Evolutionary conservation across 2,329 filamentous ascomycete species (phyloP).

Genomic region (Colletotrichum magnum): DNA sequence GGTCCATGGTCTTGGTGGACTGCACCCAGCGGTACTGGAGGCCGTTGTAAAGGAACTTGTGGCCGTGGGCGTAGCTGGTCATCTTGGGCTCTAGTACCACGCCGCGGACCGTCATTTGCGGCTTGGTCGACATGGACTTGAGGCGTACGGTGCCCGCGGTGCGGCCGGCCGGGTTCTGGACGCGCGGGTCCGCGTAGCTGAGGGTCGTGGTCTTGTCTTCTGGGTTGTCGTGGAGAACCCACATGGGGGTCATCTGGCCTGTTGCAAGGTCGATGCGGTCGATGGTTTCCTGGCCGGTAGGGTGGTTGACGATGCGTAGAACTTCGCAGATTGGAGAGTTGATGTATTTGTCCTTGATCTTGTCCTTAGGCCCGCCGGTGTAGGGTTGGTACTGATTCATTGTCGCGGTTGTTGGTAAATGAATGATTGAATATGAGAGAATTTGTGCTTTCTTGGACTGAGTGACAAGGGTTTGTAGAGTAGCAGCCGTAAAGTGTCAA

Average conservation of each 20-base stretch:
- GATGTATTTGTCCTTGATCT: conserved; percentile 5
- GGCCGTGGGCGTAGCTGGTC: conserved; percentile 2
- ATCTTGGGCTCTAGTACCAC: background rate
- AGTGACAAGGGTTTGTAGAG: no score
- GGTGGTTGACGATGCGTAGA: conserved; percentile 4
- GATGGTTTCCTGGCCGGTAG: conserved; percentile 12
- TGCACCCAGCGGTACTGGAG: conserved; percentile 2
- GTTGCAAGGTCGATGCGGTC: conserved; percentile 17
- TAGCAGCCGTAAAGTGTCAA: no score
- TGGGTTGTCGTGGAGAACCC: conserved; percentile 9
- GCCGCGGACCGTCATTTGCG: conserved; percentile 14
- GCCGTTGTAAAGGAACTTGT: conserved; percentile 13
- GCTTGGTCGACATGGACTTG: conserved; percentile 16
- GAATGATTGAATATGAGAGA: background rate
- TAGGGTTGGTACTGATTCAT: background rate
- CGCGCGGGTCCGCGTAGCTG: conserved; percentile 17
- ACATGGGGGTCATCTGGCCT: conserved; percentile 2
- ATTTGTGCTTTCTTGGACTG: no score
- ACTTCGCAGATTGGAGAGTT: conserved; percentile 10
- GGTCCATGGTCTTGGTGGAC: conserved; percentile 10
- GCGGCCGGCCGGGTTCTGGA: background rate
- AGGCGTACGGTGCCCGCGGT: conserved; percentile 7
- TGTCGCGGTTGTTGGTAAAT: background rate
- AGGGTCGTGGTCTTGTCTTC: background rate
- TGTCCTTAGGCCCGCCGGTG: background rate